Conservation (phyloP, 306 rosid genomes). For the Biancaea sappan region DNA sequence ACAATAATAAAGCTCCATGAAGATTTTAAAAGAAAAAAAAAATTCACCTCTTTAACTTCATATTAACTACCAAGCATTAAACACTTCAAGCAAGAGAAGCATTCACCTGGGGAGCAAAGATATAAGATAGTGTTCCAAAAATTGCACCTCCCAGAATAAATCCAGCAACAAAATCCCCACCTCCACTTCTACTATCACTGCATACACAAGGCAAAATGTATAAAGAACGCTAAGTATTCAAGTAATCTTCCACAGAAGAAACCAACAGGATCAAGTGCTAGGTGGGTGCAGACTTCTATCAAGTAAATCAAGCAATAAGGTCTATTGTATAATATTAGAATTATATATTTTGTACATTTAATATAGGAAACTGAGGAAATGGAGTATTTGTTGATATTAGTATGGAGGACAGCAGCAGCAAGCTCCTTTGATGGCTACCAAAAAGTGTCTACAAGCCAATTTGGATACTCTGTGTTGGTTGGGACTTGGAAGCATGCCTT, state of each 20-base stretch:
- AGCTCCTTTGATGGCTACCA: not conserved
- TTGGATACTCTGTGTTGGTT: not conserved
- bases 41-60: not conserved
- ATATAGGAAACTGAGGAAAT: not conserved
- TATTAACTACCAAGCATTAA: constrained; percentile 11
- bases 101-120: constrained; percentile 96
- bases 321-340: not conserved
- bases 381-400: not conserved
- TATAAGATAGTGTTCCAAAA: constrained; percentile 78
- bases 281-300: not conserved
- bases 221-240: constrained; percentile 8
- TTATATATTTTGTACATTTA: not conserved
- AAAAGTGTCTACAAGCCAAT: not conserved
- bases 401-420: not conserved
- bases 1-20: constrained; percentile 9
- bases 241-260: constrained; percentile 22
- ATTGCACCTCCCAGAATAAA: constrained; percentile 91
- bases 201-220: constrained; percentile 30
- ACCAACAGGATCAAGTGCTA: constrained; percentile 7
- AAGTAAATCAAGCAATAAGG: not conserved
- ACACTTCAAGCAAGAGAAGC: constrained; percentile 20
- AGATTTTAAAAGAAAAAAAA: constrained; percentile 13
- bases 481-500: not conserved
- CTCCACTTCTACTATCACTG: constrained; percentile 73
- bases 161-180: constrained; percentile 83